These are phyloP conservation scores for Musa itinerans DNA, from an alignment of 176 grass and related monocot genomes.

Conservation along the genomic window DNA sequence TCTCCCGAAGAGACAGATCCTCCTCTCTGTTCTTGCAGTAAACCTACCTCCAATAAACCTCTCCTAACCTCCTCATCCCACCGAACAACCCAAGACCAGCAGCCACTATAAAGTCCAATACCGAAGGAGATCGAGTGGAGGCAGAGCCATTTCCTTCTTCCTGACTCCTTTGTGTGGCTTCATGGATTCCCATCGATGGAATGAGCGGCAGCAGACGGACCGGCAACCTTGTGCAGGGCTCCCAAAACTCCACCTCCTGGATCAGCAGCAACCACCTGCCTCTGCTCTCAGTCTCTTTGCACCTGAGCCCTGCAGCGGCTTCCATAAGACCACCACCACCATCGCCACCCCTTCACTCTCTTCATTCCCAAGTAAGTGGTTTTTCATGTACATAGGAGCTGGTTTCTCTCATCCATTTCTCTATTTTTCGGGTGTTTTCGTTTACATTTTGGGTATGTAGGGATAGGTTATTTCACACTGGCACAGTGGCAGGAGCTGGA, in stretches of 20 bases:
- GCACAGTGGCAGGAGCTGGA: slow-evolving; percentile 22
- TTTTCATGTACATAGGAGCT: not conserved
- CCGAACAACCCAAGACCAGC: not conserved
- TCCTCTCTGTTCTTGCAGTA: not conserved
- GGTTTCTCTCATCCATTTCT: not conserved
- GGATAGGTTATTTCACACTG: slow-evolving; percentile 8
- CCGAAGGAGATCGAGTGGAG: not conserved
- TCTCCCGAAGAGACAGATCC: slow-evolving; percentile 8
- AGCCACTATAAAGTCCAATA: not conserved
- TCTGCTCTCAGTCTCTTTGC: slow-evolving; percentile 1
- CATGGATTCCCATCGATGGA: slow-evolving; percentile 16
- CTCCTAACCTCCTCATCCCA: not conserved
- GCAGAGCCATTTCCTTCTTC: not conserved
- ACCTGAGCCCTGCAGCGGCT: not conserved
- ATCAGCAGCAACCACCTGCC: slow-evolving; percentile 2
- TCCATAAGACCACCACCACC: not conserved
- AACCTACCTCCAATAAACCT: not conserved
- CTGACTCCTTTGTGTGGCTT: not conserved
- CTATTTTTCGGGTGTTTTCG: not conserved
- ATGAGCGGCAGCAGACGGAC: not conserved
- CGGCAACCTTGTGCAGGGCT: not conserved
- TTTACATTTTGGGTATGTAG: not conserved
- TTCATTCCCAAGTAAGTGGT: not conserved
- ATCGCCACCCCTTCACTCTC: not conserved
- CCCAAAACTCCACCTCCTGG: not conserved